These are phyloP conservation scores for Wolfiporia cocos DNA, from an alignment of 1,284 basidiomycete species.

Conservation along the genomic window DNA sequence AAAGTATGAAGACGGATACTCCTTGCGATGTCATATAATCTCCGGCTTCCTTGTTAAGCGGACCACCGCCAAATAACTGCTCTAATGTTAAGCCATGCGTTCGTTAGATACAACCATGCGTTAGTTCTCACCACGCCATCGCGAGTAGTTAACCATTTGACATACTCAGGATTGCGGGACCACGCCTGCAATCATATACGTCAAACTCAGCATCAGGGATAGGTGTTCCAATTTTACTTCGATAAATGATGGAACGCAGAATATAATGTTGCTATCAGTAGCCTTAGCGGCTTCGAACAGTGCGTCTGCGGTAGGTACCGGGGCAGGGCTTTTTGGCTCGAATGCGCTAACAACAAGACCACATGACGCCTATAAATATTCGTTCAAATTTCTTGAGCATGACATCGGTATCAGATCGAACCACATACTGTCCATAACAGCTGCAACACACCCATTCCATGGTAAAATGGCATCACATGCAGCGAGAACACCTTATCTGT, in stretches of 20 bases:
- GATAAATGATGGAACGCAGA: conserved; percentile 18
- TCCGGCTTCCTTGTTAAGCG: conserved; percentile 15
- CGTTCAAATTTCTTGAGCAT: neutral
- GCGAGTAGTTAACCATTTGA: conserved; percentile 3
- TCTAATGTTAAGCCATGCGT: neutral
- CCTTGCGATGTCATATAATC: conserved; percentile 11
- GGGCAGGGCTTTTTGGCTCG: conserved; percentile 15
- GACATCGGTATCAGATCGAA: neutral
- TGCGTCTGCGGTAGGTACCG: conserved; percentile 13
- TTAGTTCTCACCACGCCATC: neutral
- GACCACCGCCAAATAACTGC: conserved; percentile 14
- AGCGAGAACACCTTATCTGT: conserved; percentile 11
- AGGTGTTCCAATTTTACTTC: conserved; percentile 5
- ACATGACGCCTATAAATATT: conserved; percentile 11
- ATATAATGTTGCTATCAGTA: conserved; percentile 11
- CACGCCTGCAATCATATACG: neutral
- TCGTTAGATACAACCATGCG: neutral
- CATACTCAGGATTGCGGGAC: conserved; percentile 4
- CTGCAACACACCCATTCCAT: conserved; percentile 15
- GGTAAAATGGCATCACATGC: conserved; percentile 19
- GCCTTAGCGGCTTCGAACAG: conserved; percentile 8
- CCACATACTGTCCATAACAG: conserved; percentile 5
- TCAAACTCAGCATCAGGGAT: neutral
- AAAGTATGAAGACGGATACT: conserved; percentile 10
- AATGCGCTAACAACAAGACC: conserved; percentile 12